Base-by-base conservation (phyloP, 2,329 filamentous ascomycete genomes). In the Diaporthe amygdali region DNA sequence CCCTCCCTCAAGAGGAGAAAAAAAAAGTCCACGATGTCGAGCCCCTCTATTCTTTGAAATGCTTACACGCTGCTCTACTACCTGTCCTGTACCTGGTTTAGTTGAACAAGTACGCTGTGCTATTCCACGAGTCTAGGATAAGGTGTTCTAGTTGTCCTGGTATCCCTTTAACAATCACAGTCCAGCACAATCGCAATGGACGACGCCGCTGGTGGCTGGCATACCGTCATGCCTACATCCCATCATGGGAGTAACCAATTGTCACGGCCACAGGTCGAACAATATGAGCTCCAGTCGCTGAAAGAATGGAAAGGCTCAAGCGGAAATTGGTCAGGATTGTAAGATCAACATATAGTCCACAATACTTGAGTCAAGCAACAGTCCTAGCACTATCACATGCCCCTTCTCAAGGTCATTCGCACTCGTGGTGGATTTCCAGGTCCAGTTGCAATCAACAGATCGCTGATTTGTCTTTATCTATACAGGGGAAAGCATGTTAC, bases 401-500 rank as follows among this genome's bases (percentile, higher is more conserved):
- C 25, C 27, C 27, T 63, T 39, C 9, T 39, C 37, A 25, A 59
- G 3, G 14, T 27, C 22, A 34, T n/a, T n/a, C n/a, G n/a, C n/a
- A 47, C 20, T 10, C 39, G 3, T 9, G 30, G 41, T 63, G 41
- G 59, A 47, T 34, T 25, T 12, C 14, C n/a, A 15, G 25, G 20
- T 30, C 59, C 27, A 63, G 27, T 59, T 37, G n/a, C 32, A 39
- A 25, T 12, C 15, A 46, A 10, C 22, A 22, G 6, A 22, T 6
- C 49, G 52, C 66, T 51, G 34, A 56, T 47, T 22, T 9, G 14
- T 15, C 34, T 27, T 55, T 17, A 5, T 27, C 32, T 6, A 12
- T 47, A 17, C 71, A 79, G 78, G 54, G 79, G 78, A 17, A 80
- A 80, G 64, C 78, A 80, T 59, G 74, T 74, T 5, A 71, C 77